These are phyloP conservation scores for Saccharomycopsis sp. DNA, from an alignment of 805 yeast genomes.

Conservation along the genomic window DNA sequence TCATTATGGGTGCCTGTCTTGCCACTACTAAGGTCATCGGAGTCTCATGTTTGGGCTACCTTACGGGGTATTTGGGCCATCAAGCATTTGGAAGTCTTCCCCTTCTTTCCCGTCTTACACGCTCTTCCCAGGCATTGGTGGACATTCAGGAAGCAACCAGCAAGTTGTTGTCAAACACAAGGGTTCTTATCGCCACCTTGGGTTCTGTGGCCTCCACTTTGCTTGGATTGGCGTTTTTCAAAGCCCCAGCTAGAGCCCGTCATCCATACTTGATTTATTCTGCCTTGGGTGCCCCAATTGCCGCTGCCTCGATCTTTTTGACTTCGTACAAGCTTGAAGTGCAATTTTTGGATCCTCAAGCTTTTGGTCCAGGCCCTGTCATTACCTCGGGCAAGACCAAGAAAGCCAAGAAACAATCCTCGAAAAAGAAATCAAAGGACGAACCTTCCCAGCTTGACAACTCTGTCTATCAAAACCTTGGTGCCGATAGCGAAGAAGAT, in stretches of 20 bases:
- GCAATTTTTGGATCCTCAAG: constrained; percentile 22
- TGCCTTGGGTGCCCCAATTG: constrained; percentile 43
- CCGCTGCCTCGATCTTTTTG: constrained; percentile 28
- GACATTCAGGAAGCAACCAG: constrained; percentile 19
- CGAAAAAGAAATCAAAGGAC: constrained; percentile 25
- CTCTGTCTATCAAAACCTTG: constrained; percentile 37
- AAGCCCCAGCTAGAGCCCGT: constrained; percentile 45
- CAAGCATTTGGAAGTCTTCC: constrained; percentile 16
- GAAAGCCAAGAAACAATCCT: constrained; percentile 15
- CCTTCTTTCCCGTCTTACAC: constrained; percentile 9
- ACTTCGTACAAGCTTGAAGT: constrained; percentile 25
- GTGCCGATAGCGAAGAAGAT: constrained; percentile 26
- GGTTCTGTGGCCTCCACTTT: constrained; percentile 43
- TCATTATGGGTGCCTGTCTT: constrained; percentile 42
- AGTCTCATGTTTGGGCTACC: constrained; percentile 57
- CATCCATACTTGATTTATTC: constrained; percentile 71
- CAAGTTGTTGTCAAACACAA: constrained; percentile 23
- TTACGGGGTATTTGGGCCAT: constrained; percentile 42
- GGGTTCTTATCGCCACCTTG: constrained; percentile 27
- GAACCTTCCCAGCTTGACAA: constrained; percentile 37
- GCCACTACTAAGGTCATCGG: constrained; percentile 55
- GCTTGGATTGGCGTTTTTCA: constrained; percentile 46
- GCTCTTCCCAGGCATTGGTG: constrained; percentile 1
- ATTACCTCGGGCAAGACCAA: constrained; percentile 12
- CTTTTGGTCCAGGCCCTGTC: constrained; percentile 2